Evolutionary conservation across 192 early-diverging fungal genomes (phyloP), one percentile per base, ranked within the genome.

Genomic region (Martensiomyces pterosporus): DNA sequence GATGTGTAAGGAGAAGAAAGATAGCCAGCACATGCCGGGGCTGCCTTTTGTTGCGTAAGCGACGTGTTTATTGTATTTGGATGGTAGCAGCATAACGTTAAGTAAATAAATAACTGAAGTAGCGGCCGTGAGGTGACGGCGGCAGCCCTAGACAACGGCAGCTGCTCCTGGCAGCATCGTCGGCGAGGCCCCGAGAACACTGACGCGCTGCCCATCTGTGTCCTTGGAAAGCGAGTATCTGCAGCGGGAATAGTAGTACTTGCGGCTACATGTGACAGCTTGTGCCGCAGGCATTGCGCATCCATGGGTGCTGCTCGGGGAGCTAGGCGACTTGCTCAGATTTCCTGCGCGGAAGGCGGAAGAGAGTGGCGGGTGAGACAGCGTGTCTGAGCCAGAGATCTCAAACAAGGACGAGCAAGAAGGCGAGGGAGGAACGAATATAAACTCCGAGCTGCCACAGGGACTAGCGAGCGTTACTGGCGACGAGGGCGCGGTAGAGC

Each of bases 391-490:
- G 8, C 40, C 38, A 0, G 64, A 55, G 21, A 33, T 19, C 40
- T 60, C 70, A 29, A 64, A 66, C 9, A 73, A 37, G 39, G 63
- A 73, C 16, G 63, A 51, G 16, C 64, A 64, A 15, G 70, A 73
- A 17, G 70, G 70, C 23, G 70, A 73, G 35, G 62, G 70, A 29
- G 70, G 70, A 19, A 73, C 59, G 23, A 73, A 60, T 39, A 62
- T 63, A 43, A 57, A 73, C 44, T 73, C 70, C 9, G 39, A 43
- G 49, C 70, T 73, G 42, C 52, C 59, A 36, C 70, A 62, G 25
- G 70, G 70, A 26, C 70, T 73, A 39, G 54, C 55, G n/a, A 61
- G 49, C 1, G 64, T 65, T 2, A 33, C 58, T 13, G 70, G 54
- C 21, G 63, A 57, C 18, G 37, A 35, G 2, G 63, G 58, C 18